Evolutionary conservation across 1,284 basidiomycete genomes (phyloP), one percentile per base, ranked within the genome.

Genomic region (Termitomyces sp.): DNA sequence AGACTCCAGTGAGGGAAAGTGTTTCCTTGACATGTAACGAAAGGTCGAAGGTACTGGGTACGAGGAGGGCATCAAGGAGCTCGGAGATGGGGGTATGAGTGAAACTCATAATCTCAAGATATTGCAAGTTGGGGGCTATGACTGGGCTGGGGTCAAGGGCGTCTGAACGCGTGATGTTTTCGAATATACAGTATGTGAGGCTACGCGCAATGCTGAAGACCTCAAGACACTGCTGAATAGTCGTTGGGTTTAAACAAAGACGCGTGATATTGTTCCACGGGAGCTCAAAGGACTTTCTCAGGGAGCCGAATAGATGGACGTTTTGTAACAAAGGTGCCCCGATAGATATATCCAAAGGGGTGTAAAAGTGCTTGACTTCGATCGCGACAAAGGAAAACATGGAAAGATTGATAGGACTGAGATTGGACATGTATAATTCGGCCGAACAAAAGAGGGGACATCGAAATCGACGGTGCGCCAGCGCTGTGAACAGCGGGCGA

Each of bases 1-100:
- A 62, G 59, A 19, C 58, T 59, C 56, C 61, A 59, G 31, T 61
- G 54, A n/a, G 60, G 56, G 44, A 61, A 62, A n/a, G 46, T 54
- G 28, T 59, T 61, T 45, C 58, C 60, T 15, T 59, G 46, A 58
- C 53, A 36, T 61, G 58, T 36, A 62, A 59, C 3, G 56, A 43
- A 33, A 61, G 54, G 15, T 59, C 51, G 24, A 49, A 44, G 4
- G 33, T 52, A 7, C 41, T 48, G 30, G 61, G 59, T 26, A 62
- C 28, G 21, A 54, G 21, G 26, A 62, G 50, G 8, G 56, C 52
- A 41, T 62, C 61, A 31, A 62, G 54, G 34, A 62, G 54, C 56
- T 62, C 61, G 4, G 60, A 61, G 41, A 62, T 52, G 7, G 61
- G 58, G 2, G 56, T 56, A 34, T 58, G 58, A 9, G 58, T 54